Conservation (phyloP, 768 basidiomycete species). For the Gelatoporia subvermispora region DNA sequence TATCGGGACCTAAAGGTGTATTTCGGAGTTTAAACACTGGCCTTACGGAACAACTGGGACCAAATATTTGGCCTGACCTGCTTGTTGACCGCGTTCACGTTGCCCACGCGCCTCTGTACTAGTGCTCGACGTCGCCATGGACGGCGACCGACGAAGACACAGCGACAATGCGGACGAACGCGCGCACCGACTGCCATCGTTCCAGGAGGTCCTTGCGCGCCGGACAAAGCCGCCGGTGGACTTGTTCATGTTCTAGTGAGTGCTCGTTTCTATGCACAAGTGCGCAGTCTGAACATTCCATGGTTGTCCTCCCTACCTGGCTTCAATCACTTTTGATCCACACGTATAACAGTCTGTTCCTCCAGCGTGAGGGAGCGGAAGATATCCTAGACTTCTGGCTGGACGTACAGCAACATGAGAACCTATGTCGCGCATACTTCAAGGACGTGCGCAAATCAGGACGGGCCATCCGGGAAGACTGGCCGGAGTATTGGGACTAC, state of each 20-base stretch:
- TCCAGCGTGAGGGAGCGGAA: conserved; percentile 93
- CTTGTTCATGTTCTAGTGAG: conserved; percentile 98
- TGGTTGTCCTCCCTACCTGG: background rate
- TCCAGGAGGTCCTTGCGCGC: conserved; percentile 86
- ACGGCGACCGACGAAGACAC: conserved; percentile 35
- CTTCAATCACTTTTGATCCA: conserved; percentile 1
- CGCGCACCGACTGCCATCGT: conserved; percentile 77
- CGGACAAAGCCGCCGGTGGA: conserved; percentile 93
- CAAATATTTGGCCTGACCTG: background rate
- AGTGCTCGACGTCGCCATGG: conserved; percentile 21
- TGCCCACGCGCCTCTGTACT: conserved; percentile 9
- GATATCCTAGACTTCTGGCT: conserved; percentile 99
- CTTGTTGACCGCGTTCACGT: conserved; percentile 5
- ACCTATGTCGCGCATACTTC: conserved; percentile 97
- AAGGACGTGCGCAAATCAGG: conserved; percentile 97
- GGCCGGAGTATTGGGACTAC: conserved; percentile 98
- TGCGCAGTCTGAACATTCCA: background rate
- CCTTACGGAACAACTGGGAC: background rate
- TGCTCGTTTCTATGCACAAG: conserved; percentile 21
- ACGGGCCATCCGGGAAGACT: conserved; percentile 88
- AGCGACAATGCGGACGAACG: conserved; percentile 74
- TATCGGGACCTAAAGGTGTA: background rate
- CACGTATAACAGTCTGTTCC: conserved; percentile 65
- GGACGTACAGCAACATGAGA: conserved; percentile 98
- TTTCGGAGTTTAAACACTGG: background rate